These are phyloP conservation scores for Cadophora gregata DNA, from an alignment of 2,329 filamentous ascomycete genomes.

Conservation along the genomic window DNA sequence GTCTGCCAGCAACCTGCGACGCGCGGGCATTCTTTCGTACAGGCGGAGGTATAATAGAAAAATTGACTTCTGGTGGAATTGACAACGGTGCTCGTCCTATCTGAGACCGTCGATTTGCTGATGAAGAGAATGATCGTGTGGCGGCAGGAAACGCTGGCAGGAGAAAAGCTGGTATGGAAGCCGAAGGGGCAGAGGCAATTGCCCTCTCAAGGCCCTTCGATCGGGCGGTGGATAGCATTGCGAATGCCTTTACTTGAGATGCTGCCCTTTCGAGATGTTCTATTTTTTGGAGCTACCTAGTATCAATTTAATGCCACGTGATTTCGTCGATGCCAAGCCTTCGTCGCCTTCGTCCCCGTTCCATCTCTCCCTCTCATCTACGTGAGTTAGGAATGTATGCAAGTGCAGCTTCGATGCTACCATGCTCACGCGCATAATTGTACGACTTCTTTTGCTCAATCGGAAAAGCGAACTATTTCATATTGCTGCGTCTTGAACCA, in stretches of 20 bases:
- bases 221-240: slow-evolving; percentile 70
- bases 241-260: slow-evolving; percentile 31
- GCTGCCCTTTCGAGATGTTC: neutral
- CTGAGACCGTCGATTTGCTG: slow-evolving; percentile 73
- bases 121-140: slow-evolving; percentile 72
- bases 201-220: slow-evolving; percentile 65
- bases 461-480: too few species aligned
- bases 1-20: slow-evolving; percentile 62
- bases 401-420: too few species aligned
- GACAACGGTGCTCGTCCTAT: slow-evolving; percentile 83
- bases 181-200: slow-evolving; percentile 53
- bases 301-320: slow-evolving; percentile 10
- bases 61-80: slow-evolving; percentile 81
- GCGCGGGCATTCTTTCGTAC: slow-evolving; percentile 29
- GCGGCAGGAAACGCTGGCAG: slow-evolving; percentile 69
- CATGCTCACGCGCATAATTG: too few species aligned
- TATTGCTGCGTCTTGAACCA: too few species aligned
- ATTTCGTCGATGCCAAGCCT: slow-evolving; percentile 7
- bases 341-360: neutral
- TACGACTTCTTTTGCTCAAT: too few species aligned
- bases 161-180: slow-evolving; percentile 73
- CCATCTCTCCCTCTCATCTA: too few species aligned
- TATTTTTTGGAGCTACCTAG: slow-evolving; percentile 22
- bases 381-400: too few species aligned
- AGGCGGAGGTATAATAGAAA: slow-evolving; percentile 69